Conservation (phyloP, 1,139 yeast species). For the Magnusiomyces fungicola region DNA sequence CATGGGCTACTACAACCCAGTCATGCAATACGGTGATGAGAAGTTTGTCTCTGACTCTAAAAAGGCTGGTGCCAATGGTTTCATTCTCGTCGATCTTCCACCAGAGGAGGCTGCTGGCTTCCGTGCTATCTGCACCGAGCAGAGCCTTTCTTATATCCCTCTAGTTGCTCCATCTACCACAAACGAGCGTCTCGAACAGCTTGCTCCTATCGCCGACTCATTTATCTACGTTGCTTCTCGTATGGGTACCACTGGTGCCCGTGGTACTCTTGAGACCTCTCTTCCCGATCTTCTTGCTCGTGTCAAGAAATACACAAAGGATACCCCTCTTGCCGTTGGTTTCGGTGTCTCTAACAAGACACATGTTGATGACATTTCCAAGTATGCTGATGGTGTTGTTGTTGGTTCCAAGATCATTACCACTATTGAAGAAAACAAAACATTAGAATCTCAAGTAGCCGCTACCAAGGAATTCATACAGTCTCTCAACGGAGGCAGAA, state of each 20-base stretch:
- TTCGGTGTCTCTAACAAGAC: slow-evolving; percentile 94
- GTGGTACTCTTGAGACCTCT: slow-evolving; percentile 53
- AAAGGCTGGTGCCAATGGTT: slow-evolving; percentile 90
- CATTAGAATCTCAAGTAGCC: slow-evolving; percentile 47
- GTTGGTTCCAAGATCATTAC: slow-evolving; percentile 84
- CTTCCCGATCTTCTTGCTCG: slow-evolving; percentile 63
- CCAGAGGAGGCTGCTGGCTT: slow-evolving; percentile 94
- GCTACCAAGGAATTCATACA: slow-evolving; percentile 61
- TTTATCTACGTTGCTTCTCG: slow-evolving; percentile 92
- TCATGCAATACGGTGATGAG: slow-evolving; percentile 82
- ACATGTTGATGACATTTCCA: slow-evolving; percentile 74
- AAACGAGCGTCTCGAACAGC: slow-evolving; percentile 70
- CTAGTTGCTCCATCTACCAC: slow-evolving; percentile 95
- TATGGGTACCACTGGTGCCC: slow-evolving; percentile 97
- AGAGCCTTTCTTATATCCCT: slow-evolving; percentile 80
- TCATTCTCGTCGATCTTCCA: slow-evolving; percentile 89
- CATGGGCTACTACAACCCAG: slow-evolving; percentile 98
- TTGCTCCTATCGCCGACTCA: slow-evolving; percentile 85
- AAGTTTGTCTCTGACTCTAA: slow-evolving; percentile 69
- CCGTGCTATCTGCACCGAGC: slow-evolving; percentile 59
- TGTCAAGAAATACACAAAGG: slow-evolving; percentile 65
- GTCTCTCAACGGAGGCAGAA: slow-evolving; percentile 54
- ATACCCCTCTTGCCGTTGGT: slow-evolving; percentile 88
- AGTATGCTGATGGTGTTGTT: slow-evolving; percentile 82
- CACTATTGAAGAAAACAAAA: slow-evolving; percentile 50